Conservation (phyloP, 2,329 filamentous ascomycete species). For the Fusarium sp. region DNA sequence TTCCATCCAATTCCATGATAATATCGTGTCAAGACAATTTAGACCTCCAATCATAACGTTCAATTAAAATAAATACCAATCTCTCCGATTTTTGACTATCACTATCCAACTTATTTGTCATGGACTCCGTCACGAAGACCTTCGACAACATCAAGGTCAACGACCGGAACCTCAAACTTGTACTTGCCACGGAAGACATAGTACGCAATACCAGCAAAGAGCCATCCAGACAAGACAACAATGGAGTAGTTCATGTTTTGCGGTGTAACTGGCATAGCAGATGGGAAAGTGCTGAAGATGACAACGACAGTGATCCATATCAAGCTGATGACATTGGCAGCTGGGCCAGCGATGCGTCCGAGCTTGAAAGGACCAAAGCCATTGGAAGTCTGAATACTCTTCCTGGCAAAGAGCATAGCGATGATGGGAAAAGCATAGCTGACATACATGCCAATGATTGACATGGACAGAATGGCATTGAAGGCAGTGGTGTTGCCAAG, state of each 20-base stretch:
- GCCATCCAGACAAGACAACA: conserved; percentile 53
- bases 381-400: conserved; percentile 27
- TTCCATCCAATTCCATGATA: too few species aligned
- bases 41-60: too few species aligned
- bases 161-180: conserved; percentile 37
- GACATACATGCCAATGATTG: conserved; percentile 53
- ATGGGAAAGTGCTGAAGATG: conserved; percentile 56
- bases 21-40: neutral
- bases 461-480: conserved; percentile 52
- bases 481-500: conserved; percentile 53
- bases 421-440: conserved; percentile 53
- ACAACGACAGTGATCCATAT: conserved; percentile 55
- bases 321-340: conserved; percentile 51
- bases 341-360: conserved; percentile 43
- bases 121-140: neutral
- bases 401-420: conserved; percentile 49
- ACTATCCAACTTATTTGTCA: neutral
- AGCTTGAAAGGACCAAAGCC: conserved; percentile 43
- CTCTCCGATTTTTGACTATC: neutral
- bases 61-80: rapidly evolving
- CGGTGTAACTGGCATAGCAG: conserved; percentile 48
- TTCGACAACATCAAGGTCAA: neutral
- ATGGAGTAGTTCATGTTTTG: conserved; percentile 58
- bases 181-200: conserved; percentile 39
- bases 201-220: conserved; percentile 46